Conservation (phyloP, 352 stramenopile species). For the Sclerospora graminicola region DNA sequence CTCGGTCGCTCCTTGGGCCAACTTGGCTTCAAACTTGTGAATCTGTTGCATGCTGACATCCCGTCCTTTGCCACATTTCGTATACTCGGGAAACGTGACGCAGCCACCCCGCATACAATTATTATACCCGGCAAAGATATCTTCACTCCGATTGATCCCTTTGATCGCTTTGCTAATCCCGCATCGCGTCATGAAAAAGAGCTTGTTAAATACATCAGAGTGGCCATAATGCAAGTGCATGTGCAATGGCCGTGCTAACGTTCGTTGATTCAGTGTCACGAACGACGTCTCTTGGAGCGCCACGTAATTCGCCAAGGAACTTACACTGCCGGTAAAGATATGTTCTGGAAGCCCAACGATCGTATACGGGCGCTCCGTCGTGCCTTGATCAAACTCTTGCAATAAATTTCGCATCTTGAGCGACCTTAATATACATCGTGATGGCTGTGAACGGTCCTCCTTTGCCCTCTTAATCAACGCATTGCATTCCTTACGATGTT, state of each 20-base stretch:
- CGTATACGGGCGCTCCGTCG: slow-evolving; percentile 69
- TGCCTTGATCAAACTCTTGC: slow-evolving; percentile 92
- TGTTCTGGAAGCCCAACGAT: slow-evolving; percentile 98
- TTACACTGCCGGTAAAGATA: slow-evolving; percentile 98
- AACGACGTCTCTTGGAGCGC: slow-evolving; percentile 98
- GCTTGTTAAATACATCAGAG: slow-evolving; percentile 98
- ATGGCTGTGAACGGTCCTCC: too few species aligned
- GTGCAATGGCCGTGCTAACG: slow-evolving; percentile 92
- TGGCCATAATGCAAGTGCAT: slow-evolving; percentile 98
- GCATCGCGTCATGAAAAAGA: slow-evolving; percentile 98
- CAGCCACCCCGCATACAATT: slow-evolving; percentile 95
- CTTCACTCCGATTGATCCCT: slow-evolving; percentile 98
- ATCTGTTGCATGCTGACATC: slow-evolving; percentile 99
- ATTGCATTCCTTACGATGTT: too few species aligned
- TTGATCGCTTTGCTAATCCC: slow-evolving; percentile 98
- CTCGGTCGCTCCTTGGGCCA: slow-evolving; percentile 94
- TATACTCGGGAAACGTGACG: slow-evolving; percentile 98
- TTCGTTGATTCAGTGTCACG: slow-evolving; percentile 95
- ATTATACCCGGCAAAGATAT: slow-evolving; percentile 99
- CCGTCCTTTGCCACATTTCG: slow-evolving; percentile 97
- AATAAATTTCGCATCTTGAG: slow-evolving; percentile 99
- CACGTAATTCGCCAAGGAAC: slow-evolving; percentile 99
- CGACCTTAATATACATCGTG: too few species aligned
- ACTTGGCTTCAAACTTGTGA: slow-evolving; percentile 99
- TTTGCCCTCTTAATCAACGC: too few species aligned